These are phyloP conservation scores for Nitzschia palea DNA, from an alignment of 108 stramenopile genomes.

Conservation along the genomic window DNA sequence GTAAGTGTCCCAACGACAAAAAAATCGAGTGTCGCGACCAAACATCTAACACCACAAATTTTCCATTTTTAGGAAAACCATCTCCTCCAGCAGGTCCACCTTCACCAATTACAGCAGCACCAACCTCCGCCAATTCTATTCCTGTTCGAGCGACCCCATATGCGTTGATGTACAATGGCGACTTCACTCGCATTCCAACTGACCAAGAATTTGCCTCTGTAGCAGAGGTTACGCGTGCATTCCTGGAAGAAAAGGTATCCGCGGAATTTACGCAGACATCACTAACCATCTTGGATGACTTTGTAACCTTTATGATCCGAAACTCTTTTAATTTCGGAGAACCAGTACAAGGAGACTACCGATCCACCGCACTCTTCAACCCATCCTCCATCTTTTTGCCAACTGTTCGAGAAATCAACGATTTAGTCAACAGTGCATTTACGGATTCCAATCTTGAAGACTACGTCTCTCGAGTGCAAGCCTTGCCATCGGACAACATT, in stretches of 20 bases:
- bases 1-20: conserved; percentile 1
- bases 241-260: conserved; percentile 27
- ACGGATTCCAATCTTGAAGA: conserved; percentile 1
- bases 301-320: conserved; percentile 27
- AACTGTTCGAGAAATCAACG: conserved; percentile 20
- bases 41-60: no score
- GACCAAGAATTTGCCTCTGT: conserved; percentile 16
- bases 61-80: no score
- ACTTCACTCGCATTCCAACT: conserved; percentile 9
- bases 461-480: conserved; percentile 18
- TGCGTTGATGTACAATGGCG: conserved; percentile 20
- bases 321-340: conserved; percentile 15
- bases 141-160: conserved; percentile 18
- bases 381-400: conserved; percentile 39
- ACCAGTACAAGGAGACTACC: conserved; percentile 26
- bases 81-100: conserved; percentile 9
- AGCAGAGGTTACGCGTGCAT: conserved; percentile 20
- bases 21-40: no score
- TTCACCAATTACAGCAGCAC: conserved; percentile 27
- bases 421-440: conserved; percentile 23
- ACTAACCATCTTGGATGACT: conserved; percentile 30
- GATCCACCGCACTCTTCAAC: conserved; percentile 28
- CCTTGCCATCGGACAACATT: conserved; percentile 26
- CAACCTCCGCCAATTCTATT: conserved; percentile 31
- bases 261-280: conserved; percentile 24